Evolutionary conservation across 2,329 filamentous ascomycete genomes (phyloP), one percentile per base, ranked within the genome.

Genomic region (Penicillium hesseltinei): DNA sequence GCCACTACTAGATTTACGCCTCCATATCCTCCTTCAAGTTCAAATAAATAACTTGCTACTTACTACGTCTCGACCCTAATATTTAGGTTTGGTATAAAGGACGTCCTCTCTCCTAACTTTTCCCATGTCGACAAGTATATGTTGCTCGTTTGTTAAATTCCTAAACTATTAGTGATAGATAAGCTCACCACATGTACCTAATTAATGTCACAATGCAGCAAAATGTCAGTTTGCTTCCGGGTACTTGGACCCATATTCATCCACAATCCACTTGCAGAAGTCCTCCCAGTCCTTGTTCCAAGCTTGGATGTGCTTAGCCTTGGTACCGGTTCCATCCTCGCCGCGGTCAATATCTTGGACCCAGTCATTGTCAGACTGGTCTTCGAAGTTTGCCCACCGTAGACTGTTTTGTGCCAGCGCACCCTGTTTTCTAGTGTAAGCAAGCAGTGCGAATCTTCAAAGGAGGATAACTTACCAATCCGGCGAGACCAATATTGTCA

Each of bases 401-500:
- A 97, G 85, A 66, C 90, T 93, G 70, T 96, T 96, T 81, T 96
- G 91, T 0, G 92, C 92, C 59, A 97, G 79, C 39, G 87, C 61
- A 15, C 63, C 63, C 62, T 65, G 15, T n/a, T 39, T 10, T 46
- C 23, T 5, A 21, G 13, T 25, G 21, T 25, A 8, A 40, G 47
- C 17, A 40, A 40, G 36, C 10, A 8, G 23, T 2, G 1, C 4
- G 5, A 40, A 29, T 40, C n/a, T 13, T 13, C 1, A n/a, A 27
- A 15, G 15, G 10, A 29, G 8, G 3, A 6, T 6, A 17, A 40
- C 38, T 51, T 33, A 42, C 48, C 13, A 51, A 23, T 10, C 48
- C 48, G 2, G 48, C 48, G 7, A 51, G 38, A 7, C 48, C 92
- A 4, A 96, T 82, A 68, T 94, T 96, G 57, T 95, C 89, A 86